These are phyloP conservation scores for Alternaria triticimaculans DNA, from an alignment of 2,329 filamentous ascomycete species.

Conservation along the genomic window DNA sequence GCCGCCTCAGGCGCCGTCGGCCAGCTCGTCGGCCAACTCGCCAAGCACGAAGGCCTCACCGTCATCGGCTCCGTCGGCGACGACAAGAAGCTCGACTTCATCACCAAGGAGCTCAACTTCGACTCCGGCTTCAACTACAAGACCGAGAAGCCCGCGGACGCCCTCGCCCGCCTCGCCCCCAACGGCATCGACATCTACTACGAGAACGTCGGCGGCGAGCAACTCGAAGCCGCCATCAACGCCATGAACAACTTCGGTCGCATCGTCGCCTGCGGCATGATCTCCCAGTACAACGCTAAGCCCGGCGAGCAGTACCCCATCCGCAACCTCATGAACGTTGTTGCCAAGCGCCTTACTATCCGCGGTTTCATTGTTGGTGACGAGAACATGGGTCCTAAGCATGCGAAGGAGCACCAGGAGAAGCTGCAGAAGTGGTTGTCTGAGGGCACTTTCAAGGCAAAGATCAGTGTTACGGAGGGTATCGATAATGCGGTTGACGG, in stretches of 20 bases:
- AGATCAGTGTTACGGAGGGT: slow-evolving; percentile 72
- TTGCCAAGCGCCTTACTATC: slow-evolving; percentile 73
- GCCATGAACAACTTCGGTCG: slow-evolving; percentile 70
- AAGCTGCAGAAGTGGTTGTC: slow-evolving; percentile 77
- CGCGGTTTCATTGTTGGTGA: slow-evolving; percentile 78
- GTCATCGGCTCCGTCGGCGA: slow-evolving; percentile 83
- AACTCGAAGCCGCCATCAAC: slow-evolving; percentile 71
- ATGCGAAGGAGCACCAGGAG: slow-evolving; percentile 74
- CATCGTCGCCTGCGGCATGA: slow-evolving; percentile 69
- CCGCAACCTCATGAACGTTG: slow-evolving; percentile 68
- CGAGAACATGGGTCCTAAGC: slow-evolving; percentile 69
- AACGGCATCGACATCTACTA: slow-evolving; percentile 84
- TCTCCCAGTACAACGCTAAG: slow-evolving; percentile 75
- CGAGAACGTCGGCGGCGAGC: slow-evolving; percentile 80
- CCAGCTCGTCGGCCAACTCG: slow-evolving; percentile 81
- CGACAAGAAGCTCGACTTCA: slow-evolving; percentile 80
- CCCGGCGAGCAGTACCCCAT: slow-evolving; percentile 67
- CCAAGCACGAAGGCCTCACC: slow-evolving; percentile 78
- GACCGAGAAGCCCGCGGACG: slow-evolving; percentile 73
- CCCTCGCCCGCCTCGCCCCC: slow-evolving; percentile 73
- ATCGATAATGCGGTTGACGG: slow-evolving; percentile 80
- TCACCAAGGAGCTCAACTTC: slow-evolving; percentile 72
- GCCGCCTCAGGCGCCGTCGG: slow-evolving; percentile 83
- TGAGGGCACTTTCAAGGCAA: slow-evolving; percentile 76
- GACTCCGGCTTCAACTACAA: slow-evolving; percentile 88